Evolutionary conservation across 441 rosid species (phyloP), one percentile per base, ranked within the genome.

Genomic region (Omphalea diandra): DNA sequence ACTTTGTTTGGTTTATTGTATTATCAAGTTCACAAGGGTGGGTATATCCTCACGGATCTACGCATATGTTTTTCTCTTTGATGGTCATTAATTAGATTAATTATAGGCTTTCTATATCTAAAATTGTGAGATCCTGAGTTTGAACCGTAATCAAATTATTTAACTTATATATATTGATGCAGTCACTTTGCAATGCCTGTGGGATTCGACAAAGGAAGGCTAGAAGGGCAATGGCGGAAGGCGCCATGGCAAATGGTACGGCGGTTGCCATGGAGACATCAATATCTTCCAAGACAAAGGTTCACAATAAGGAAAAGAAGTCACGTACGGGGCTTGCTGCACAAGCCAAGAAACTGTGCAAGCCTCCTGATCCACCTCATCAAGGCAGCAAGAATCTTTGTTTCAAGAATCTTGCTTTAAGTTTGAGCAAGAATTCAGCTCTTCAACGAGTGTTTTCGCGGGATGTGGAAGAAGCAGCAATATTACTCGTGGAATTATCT

Each of bases 121-220:
- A n/a, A n/a, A n/a, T n/a, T n/a, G n/a, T n/a, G n/a, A n/a, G n/a
- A n/a, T n/a, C n/a, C n/a, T n/a, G n/a, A n/a, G n/a, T n/a, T n/a
- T n/a, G n/a, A n/a, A n/a, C n/a, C n/a, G n/a, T n/a, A n/a, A n/a
- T n/a, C n/a, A n/a, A n/a, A n/a, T n/a, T n/a, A n/a, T n/a, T n/a
- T n/a, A n/a, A n/a, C n/a, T n/a, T n/a, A 57, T 22, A n/a, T 47
- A 35, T 40, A 3, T 54, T 36, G 41, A 31, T 71, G 69, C 83
- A 87, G 91, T 83, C 91, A 4, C 91, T 87, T 29, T 87, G 91
- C 79, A 87, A 87, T 66, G 91, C 91, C 2, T 87, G 88, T n/a
- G 97, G 91, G 70, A 87, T 87, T 64, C 82, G 88, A 7, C 86
- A 83, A 68, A 79, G 88, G 82, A 87, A 87, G 80, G 88, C 86